A percentile compares a stretch with the other conserved stretches of the same genome.
Evolutionary conservation across 352 stramenopile genomes (phyloP).

Genomic region (Pythium biforme): DNA sequence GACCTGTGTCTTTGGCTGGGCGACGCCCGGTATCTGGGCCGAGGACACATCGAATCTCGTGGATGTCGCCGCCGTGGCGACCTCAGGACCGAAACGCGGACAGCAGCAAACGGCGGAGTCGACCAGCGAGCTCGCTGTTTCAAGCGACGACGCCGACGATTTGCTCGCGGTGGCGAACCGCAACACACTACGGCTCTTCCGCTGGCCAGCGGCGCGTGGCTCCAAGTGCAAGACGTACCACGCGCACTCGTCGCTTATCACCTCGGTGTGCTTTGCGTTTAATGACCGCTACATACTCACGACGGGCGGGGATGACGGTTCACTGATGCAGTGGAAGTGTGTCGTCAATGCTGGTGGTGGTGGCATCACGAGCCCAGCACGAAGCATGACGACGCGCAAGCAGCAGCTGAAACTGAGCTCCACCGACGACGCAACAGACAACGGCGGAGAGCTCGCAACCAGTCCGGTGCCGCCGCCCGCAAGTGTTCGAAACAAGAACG

Average conservation of each 20-base stretch:
- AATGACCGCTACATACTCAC: slow-evolving; percentile 51
- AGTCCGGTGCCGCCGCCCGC: slow-evolving; percentile 20
- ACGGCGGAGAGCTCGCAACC: background rate
- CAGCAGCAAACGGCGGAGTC: background rate
- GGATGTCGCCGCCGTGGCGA: slow-evolving; percentile 49
- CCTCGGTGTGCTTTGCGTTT: slow-evolving; percentile 47
- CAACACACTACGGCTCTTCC: slow-evolving; percentile 47
- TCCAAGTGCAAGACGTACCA: slow-evolving; percentile 45
- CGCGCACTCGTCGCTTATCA: slow-evolving; percentile 47
- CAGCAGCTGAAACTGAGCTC: slow-evolving; percentile 16
- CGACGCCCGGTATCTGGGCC: slow-evolving; percentile 58
- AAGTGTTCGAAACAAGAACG: background rate
- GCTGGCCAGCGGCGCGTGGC: slow-evolving; percentile 43
- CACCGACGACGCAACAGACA: slow-evolving; percentile 3
- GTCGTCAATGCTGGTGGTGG: slow-evolving; percentile 1
- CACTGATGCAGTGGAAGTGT: slow-evolving; percentile 58
- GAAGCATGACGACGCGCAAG: slow-evolving; percentile 13
- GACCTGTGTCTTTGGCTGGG: slow-evolving; percentile 71
- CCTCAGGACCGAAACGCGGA: slow-evolving; percentile 25
- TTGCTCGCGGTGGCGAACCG: slow-evolving; percentile 49
- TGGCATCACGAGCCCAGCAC: slow-evolving; percentile 1
- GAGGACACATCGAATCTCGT: slow-evolving; percentile 48
- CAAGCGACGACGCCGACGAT: slow-evolving; percentile 29
- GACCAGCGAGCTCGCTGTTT: background rate
- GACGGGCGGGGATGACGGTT: slow-evolving; percentile 52